A percentile compares a stretch with the other conserved stretches of the same genome.
Conservation (phyloP, 2,329 filamentous ascomycete genomes). For the Fusarium phyllophilum region DNA sequence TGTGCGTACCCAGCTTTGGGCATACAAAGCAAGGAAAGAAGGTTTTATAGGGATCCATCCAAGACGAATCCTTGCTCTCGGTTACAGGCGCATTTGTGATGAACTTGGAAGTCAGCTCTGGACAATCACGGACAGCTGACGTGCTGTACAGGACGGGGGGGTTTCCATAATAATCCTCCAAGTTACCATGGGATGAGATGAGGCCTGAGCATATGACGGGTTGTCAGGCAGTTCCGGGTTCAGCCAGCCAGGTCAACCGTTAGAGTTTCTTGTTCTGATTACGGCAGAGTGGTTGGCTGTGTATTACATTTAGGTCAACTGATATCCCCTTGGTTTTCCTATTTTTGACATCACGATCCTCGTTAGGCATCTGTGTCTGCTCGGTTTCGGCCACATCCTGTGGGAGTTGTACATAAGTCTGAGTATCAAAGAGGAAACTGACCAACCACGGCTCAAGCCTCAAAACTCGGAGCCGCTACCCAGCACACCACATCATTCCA, state of each 20-base stretch:
- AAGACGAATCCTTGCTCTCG: constrained; percentile 17
- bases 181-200: not conserved
- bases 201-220: constrained; percentile 20
- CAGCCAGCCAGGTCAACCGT: constrained; percentile 30
- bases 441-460: constrained; percentile 21
- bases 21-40: constrained; percentile 15
- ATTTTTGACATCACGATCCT: constrained; percentile 13
- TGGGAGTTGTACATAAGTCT: not conserved
- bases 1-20: not conserved
- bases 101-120: constrained; percentile 10
- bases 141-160: not conserved
- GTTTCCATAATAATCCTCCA: constrained; percentile 5
- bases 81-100: constrained; percentile 7
- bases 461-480: constrained; percentile 2
- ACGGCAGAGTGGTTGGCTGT: constrained; percentile 14
- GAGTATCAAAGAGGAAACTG: not conserved
- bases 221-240: constrained; percentile 21
- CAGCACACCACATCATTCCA: constrained; percentile 29
- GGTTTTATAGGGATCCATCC: constrained; percentile 7
- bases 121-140: constrained; percentile 18
- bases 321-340: constrained; percentile 11
- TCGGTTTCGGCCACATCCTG: constrained; percentile 20
- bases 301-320: constrained; percentile 14
- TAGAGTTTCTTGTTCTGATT: constrained; percentile 15
- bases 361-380: constrained; percentile 10